phyloP scores from a whole-genome alignment of 2,329 filamentous ascomycete species.

The Geosmithia flava region DNA sequence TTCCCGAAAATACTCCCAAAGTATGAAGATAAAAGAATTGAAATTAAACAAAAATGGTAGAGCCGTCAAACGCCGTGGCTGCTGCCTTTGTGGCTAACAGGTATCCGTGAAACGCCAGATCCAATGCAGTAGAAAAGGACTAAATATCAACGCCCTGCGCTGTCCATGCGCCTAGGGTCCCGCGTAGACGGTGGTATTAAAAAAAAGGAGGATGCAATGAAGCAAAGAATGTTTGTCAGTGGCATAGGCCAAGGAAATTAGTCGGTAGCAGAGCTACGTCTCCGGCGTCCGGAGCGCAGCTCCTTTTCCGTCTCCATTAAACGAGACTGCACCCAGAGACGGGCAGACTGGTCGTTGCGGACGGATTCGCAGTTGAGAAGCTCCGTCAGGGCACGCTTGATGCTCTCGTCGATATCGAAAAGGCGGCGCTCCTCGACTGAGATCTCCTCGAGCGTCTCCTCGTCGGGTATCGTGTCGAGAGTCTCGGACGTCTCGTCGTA shows the following conservation, averaged over 20 bases:
- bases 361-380: conserved; percentile 47
- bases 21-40: not conserved
- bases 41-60: not conserved
- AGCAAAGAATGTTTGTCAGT: not conserved
- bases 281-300: conserved; percentile 37
- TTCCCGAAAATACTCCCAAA: not conserved
- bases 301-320: conserved; percentile 50
- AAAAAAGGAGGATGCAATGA: not conserved
- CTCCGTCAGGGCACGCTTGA: conserved; percentile 49
- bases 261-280: conserved; percentile 22
- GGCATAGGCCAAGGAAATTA: not conserved
- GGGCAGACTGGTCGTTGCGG: conserved; percentile 35
- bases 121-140: not conserved
- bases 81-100: not conserved
- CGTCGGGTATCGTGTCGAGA: conserved; percentile 31
- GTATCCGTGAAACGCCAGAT: not conserved
- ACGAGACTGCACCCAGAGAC: conserved; percentile 45
- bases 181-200: not conserved
- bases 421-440: conserved; percentile 40
- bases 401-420: conserved; percentile 44
- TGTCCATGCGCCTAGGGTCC: not conserved
- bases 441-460: conserved; percentile 34
- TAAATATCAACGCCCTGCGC: not conserved
- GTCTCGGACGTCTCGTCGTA: conserved; percentile 13
- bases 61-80: not conserved